Evolutionary conservation across 352 stramenopile species (phyloP).

Genomic region (Thalassiosira mediterranea): DNA sequence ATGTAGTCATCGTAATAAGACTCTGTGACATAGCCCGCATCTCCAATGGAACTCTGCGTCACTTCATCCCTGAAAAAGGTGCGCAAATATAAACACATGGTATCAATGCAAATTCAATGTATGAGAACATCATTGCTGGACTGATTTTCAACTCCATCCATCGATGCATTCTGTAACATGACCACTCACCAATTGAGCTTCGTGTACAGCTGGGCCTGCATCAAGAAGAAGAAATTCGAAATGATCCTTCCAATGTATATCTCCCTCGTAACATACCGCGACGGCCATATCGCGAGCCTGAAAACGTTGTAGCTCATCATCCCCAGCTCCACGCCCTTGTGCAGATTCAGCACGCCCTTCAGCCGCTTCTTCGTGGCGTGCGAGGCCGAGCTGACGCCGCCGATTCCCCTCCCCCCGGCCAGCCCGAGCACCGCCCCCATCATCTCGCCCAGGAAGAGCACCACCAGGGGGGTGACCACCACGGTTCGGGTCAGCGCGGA

Average conservation of each 20-base stretch:
- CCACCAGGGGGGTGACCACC: conserved; percentile 48
- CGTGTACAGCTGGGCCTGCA: conserved; percentile 78
- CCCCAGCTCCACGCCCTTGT: conserved; percentile 73
- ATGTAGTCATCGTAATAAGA: conserved; percentile 46
- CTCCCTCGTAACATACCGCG: conserved; percentile 64
- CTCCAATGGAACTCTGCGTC: conserved; percentile 16
- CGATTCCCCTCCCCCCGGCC: conserved; percentile 31
- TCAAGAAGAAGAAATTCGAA: conserved; percentile 79
- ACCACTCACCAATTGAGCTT: conserved; percentile 67
- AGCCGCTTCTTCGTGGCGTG: conserved; percentile 67
- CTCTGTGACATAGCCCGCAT: conserved; percentile 27
- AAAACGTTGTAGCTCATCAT: conserved; percentile 74
- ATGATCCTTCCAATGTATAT: conserved; percentile 74
- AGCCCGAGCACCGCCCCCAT: conserved; percentile 65
- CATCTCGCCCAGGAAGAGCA: conserved; percentile 81
- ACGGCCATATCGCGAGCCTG: conserved; percentile 60
- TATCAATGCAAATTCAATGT: too few relatives aligned
- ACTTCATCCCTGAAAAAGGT: conserved; percentile 38
- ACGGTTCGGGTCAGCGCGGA: conserved; percentile 22
- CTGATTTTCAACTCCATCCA: too few relatives aligned
- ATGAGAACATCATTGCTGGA: too few relatives aligned
- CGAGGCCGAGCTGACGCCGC: conserved; percentile 3
- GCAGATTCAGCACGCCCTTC: conserved; percentile 81
- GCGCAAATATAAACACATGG: neutral
- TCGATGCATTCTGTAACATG: too few relatives aligned